These are phyloP conservation scores for Coemansia asiatica DNA, from an alignment of 192 early-diverging fungal genomes.

Conservation along the genomic window DNA sequence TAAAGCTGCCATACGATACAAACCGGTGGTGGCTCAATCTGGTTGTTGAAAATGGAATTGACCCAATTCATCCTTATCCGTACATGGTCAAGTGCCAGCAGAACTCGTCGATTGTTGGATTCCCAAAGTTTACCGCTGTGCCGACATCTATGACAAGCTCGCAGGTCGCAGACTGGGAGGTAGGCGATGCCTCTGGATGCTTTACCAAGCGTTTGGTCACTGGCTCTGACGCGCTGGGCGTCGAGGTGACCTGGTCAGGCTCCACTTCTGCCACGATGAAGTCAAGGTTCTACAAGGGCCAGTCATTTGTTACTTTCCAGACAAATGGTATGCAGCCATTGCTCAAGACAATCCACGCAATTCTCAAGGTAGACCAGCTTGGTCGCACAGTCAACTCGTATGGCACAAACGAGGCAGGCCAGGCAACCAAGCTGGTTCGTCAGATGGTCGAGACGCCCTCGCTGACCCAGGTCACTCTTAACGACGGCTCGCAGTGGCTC, in stretches of 20 bases:
- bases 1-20: slow-evolving; percentile 35
- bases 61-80: slow-evolving; percentile 54
- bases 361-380: slow-evolving; percentile 28
- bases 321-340: slow-evolving; percentile 33
- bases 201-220: slow-evolving; percentile 41
- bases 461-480: slow-evolving; percentile 48
- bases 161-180: slow-evolving; percentile 28
- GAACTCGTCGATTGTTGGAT: slow-evolving; percentile 32
- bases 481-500: slow-evolving; percentile 55
- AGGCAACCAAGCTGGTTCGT: slow-evolving; percentile 16
- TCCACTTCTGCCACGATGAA: slow-evolving; percentile 22
- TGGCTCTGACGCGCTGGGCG: slow-evolving; percentile 44
- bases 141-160: slow-evolving; percentile 24
- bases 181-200: slow-evolving; percentile 18
- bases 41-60: slow-evolving; percentile 31
- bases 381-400: slow-evolving; percentile 27
- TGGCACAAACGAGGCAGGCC: slow-evolving; percentile 3
- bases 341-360: slow-evolving; percentile 48
- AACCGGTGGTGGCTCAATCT: slow-evolving; percentile 59
- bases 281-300: slow-evolving; percentile 57
- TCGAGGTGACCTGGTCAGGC: slow-evolving; percentile 43
- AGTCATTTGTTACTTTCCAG: slow-evolving; percentile 53
- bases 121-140: slow-evolving; percentile 27
- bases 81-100: slow-evolving; percentile 40
- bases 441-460: slow-evolving; percentile 27